Evolutionary conservation across 2,329 filamentous ascomycete genomes (phyloP), one percentile per base, ranked within the genome.

Genomic region (Pseudogymnoascus sp.): DNA sequence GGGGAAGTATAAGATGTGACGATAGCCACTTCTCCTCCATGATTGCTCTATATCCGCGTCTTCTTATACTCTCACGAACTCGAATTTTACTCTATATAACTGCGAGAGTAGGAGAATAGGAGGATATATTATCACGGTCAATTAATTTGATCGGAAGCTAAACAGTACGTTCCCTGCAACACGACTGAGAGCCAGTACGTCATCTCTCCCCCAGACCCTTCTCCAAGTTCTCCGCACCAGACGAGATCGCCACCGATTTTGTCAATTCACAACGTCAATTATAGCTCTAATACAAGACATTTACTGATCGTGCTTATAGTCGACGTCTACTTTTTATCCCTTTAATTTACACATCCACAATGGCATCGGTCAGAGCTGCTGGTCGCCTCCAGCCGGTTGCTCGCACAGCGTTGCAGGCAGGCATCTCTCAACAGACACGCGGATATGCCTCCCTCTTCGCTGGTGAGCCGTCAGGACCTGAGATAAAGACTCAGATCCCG

Each of bases 401-500:
- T 23, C 58, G 58, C 16, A 38, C 36, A 23, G 58, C 33, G 23
- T 8, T 39, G 58, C 58, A 16, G 19, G 58, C 58, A 19, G n/a
- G 45, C 5, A 16, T 60, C 22, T 22, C 36, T 19, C n/a, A 36
- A 33, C 33, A 60, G 14, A 60, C 33, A 0, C 58, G 58, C 58
- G 6, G 25, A 9, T 60, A 60, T 39, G 58, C 58, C 60, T 66
- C 70, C 22, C 71, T 72, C 65, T 72, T 73, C 62, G 64, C 69
- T 7, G 64, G 68, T 64, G 72, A 74, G 60, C 72, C 72, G 2
- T 45, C 65, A n/a, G 68, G 65, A 23, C 72, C 72, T 33, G 64
- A 60, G 35, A 60, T 74, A 30, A 72, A 72, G 67, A 75, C 73
- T 11, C 67, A 68, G n/a, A 75, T 77, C 65, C 75, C 75, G 38